A percentile compares a stretch with the other conserved stretches of the same genome.
These are phyloP conservation scores for Scleromitrula shiraiana DNA, from an alignment of 2,329 filamentous ascomycete genomes.

Conservation along the genomic window DNA sequence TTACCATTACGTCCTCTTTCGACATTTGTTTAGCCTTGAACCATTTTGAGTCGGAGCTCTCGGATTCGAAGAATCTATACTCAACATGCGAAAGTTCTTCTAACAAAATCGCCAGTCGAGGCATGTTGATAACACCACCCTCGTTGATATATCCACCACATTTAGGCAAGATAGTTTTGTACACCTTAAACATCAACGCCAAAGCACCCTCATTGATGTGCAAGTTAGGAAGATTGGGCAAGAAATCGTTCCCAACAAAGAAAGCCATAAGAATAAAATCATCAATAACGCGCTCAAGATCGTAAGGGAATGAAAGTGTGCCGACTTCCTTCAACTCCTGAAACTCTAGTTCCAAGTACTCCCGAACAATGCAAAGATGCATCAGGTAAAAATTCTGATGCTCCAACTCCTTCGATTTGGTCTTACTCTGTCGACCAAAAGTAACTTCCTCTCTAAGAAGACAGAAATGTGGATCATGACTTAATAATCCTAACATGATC, in stretches of 20 bases:
- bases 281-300: conserved; percentile 94
- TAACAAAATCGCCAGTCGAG: conserved; percentile 68
- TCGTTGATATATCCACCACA: conserved; percentile 96
- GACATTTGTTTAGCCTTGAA: conserved; percentile 77
- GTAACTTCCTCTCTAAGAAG: conserved; percentile 95
- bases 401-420: conserved; percentile 91
- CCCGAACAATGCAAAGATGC: conserved; percentile 93
- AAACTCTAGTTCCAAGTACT: conserved; percentile 95
- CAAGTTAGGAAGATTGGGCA: conserved; percentile 89
- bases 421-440: conserved; percentile 79
- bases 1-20: conserved; percentile 57
- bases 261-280: conserved; percentile 99
- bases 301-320: conserved; percentile 67
- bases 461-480: conserved; percentile 97
- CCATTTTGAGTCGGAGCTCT: conserved; percentile 85
- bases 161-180: conserved; percentile 81
- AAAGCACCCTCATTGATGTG: conserved; percentile 98
- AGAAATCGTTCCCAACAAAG: conserved; percentile 98
- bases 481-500: conserved; percentile 96
- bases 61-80: conserved; percentile 84
- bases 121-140: conserved; percentile 81
- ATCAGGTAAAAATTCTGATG: conserved; percentile 98
- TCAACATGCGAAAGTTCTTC: conserved; percentile 84
- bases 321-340: conserved; percentile 77
- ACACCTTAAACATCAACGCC: conserved; percentile 94